A percentile compares a stretch with the other conserved stretches of the same genome.
These are phyloP conservation scores for Herpetomonas tarakana DNA, from an alignment of 208 protist species.

Conservation along the genomic window DNA sequence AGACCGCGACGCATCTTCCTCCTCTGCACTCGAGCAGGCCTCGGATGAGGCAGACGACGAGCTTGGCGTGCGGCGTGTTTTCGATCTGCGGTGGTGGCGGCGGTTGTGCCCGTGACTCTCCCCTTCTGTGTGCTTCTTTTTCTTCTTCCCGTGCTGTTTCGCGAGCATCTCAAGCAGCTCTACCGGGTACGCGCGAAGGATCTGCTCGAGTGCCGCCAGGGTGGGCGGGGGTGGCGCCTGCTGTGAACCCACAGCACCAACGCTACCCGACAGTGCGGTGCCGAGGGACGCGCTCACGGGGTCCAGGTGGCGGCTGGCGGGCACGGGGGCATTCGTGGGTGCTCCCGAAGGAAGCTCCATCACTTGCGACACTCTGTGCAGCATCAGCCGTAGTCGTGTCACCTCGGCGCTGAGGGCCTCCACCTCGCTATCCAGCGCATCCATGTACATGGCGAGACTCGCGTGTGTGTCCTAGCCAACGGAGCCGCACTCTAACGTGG, in stretches of 20 bases:
- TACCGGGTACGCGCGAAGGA: constrained; percentile 7
- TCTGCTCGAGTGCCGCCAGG: constrained; percentile 1
- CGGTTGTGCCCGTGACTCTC: background rate
- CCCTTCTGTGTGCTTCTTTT: background rate
- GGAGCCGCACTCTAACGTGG: too few relatives aligned
- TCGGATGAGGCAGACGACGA: background rate
- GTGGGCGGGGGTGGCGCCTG: background rate
- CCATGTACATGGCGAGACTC: constrained; percentile 57
- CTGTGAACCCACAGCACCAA: too few relatives aligned
- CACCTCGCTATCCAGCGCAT: constrained; percentile 80
- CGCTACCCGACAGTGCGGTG: too few relatives aligned
- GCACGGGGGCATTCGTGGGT: constrained; percentile 6
- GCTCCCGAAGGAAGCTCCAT: constrained; percentile 28
- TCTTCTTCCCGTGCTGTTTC: too few relatives aligned
- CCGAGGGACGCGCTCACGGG: too few relatives aligned
- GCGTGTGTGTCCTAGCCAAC: too few relatives aligned
- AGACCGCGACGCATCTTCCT: too few relatives aligned
- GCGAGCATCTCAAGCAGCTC: constrained; percentile 13
- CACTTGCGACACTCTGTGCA: constrained; percentile 62
- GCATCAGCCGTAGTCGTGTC: constrained; percentile 81
- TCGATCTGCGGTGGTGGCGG: background rate
- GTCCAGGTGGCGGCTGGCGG: too few relatives aligned
- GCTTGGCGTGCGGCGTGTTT: too few relatives aligned
- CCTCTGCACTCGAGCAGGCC: background rate
- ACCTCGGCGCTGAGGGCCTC: constrained; percentile 79